Conservation (phyloP, 129 eudicot genomes). For the Chrysanthemum seticuspe region DNA sequence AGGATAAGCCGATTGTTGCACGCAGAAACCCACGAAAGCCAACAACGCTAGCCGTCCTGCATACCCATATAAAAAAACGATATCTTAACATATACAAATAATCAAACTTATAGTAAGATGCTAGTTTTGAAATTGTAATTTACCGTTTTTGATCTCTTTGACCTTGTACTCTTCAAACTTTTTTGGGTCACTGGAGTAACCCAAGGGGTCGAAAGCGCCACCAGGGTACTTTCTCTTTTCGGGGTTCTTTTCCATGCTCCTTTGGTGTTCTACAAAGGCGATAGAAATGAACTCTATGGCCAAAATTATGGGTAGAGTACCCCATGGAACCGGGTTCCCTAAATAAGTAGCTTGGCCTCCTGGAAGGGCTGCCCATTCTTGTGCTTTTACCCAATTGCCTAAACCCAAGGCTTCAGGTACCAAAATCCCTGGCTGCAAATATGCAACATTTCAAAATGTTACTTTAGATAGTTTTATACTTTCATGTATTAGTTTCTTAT, state of each 20-base stretch:
- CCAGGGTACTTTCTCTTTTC: conserved; percentile 99
- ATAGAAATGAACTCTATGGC: conserved; percentile 84
- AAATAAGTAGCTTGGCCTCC: conserved; percentile 95
- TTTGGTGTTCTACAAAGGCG: conserved; percentile 95
- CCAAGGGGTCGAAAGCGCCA: conserved; percentile 97
- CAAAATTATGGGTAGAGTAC: conserved; percentile 92
- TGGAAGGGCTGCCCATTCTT: conserved; percentile 97
- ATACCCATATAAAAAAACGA: background rate
- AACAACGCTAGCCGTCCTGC: conserved; percentile 86
- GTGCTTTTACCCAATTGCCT: conserved; percentile 98
- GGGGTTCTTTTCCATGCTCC: conserved; percentile 90
- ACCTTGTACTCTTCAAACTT: conserved; percentile 73
- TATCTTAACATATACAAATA: background rate
- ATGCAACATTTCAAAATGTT: background rate
- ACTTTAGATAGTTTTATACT: background rate
- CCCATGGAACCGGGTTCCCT: conserved; percentile 98
- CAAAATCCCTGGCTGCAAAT: conserved; percentile 90
- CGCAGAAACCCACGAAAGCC: conserved; percentile 93
- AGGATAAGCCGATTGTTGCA: conserved; percentile 96
- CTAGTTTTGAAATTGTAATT: background rate
- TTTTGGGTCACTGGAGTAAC: conserved; percentile 93
- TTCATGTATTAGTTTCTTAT: too few species aligned
- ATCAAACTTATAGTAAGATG: background rate
- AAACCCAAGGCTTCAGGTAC: conserved; percentile 92
- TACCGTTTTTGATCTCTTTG: conserved; percentile 96